Conservation (phyloP, 768 basidiomycete species). For the Suillus discolor region DNA sequence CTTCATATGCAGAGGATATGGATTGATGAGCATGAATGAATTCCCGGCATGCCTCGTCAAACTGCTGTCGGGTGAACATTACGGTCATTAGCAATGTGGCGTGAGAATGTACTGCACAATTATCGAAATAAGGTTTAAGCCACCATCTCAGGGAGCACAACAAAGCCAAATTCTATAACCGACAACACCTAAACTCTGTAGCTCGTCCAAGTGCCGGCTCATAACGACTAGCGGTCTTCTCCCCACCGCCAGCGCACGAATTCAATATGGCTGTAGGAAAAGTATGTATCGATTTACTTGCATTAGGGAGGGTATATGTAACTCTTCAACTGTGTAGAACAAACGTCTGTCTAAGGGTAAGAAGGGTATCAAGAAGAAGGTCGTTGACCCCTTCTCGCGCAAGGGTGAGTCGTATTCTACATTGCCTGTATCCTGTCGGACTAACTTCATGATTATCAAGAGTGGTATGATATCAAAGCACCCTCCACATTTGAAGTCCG, state of each 20-base stretch:
- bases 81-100: slow-evolving; percentile 29
- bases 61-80: slow-evolving; percentile 53
- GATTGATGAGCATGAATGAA: slow-evolving; percentile 40
- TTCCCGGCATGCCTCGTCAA: slow-evolving; percentile 59
- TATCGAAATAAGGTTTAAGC: slow-evolving; percentile 63
- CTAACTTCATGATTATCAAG: slow-evolving; percentile 41
- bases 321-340: slow-evolving; percentile 57
- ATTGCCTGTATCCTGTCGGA: slow-evolving; percentile 2
- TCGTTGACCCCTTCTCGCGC: slow-evolving; percentile 99
- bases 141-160: slow-evolving; percentile 34
- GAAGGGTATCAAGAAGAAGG: slow-evolving; percentile 99
- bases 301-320: background rate
- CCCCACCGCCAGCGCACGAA: slow-evolving; percentile 40
- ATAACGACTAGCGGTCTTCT: slow-evolving; percentile 41
- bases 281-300: slow-evolving; percentile 43
- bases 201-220: slow-evolving; percentile 53
- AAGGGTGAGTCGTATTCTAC: slow-evolving; percentile 65
- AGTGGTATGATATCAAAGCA: slow-evolving; percentile 99
- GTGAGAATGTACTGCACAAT: slow-evolving; percentile 46
- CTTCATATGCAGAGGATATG: slow-evolving; percentile 4
- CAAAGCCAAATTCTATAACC: slow-evolving; percentile 25
- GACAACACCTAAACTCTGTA: slow-evolving; percentile 40
- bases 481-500: slow-evolving; percentile 96
- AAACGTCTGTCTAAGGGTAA: slow-evolving; percentile 98
- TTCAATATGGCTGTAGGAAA: slow-evolving; percentile 87